Evolutionary conservation across 2,329 filamentous ascomycete genomes (phyloP), one percentile per base, ranked within the genome.

Genomic region (Aspergillus sp.): DNA sequence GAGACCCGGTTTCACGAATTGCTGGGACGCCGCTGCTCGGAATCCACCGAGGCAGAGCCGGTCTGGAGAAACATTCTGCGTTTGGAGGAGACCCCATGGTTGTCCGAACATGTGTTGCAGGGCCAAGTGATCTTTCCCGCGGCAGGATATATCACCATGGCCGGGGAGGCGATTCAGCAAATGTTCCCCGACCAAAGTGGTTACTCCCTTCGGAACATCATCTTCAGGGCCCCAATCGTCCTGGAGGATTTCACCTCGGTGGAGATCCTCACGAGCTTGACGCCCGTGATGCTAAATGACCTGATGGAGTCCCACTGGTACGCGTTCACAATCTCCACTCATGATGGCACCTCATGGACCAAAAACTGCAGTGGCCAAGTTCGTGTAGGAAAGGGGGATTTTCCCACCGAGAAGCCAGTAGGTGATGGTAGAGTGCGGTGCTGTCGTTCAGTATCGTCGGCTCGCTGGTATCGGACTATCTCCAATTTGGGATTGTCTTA

Each of bases 41-140:
- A 61, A n/a, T 54, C 53, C 9, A 54, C 53, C 6, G 40, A 46
- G 0, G 31, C 53, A 7, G 52, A 54, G 11, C 56, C 59, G 2
- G 47, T 48, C 6, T 64, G 61, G 61, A 44, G 61, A 4, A 60
- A 65, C 30, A 28, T 55, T 6, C 39, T 67, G 1, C 46, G 52
- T 0, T 32, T 60, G 0, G 42, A 48, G 1, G 51, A 62, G 28
- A 48, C 57, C 0, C 49, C 61, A 1, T 66, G 64, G 64, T 42
- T 66, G 7, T 31, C 37, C 0, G 60, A 65, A 26, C 64, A 66
- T 46, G 36, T 50, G 4, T 43, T 64, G 7, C 40, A 49, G 12
- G 46, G 39, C 0, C 40, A 53, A 1, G 41, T 55, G 6, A 42
- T 58, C 4, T 61, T 59, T 33, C 58, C 59, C 2, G 48, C 46